A percentile compares a stretch with the other conserved stretches of the same genome.
These are phyloP conservation scores for Camelina hispida DNA, from an alignment of 345 rosid species.

Conservation along the genomic window DNA sequence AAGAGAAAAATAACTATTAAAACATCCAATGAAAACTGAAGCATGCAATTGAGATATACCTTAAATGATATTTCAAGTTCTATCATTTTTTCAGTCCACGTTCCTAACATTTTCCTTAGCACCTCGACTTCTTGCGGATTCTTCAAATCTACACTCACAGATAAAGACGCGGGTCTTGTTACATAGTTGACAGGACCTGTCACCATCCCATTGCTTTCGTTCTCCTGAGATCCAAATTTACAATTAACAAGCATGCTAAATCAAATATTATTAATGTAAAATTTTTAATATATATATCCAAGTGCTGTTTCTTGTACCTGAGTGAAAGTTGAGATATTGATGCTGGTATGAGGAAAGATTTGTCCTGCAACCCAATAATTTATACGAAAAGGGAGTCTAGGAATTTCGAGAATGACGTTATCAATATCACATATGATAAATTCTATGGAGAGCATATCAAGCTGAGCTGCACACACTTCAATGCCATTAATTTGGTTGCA, in stretches of 20 bases:
- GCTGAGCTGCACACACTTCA: slow-evolving; percentile 11
- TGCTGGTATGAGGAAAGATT: neutral
- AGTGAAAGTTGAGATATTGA: neutral
- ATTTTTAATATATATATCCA: neutral
- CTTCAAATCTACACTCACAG: slow-evolving; percentile 21
- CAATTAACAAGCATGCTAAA: slow-evolving; percentile 4
- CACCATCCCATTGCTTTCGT: neutral
- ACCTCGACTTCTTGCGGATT: slow-evolving; percentile 21
- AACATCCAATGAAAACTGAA: neutral
- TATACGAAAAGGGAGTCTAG: slow-evolving; percentile 16
- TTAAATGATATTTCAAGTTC: slow-evolving; percentile 10
- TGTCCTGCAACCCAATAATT: slow-evolving; percentile 9
- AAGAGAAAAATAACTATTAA: neutral
- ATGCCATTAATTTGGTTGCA: slow-evolving; percentile 15
- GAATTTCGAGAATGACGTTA: neutral
- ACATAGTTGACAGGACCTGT: neutral
- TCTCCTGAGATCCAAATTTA: slow-evolving; percentile 16
- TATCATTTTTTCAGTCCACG: slow-evolving; percentile 10
- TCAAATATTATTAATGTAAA: neutral
- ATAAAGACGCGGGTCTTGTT: neutral
- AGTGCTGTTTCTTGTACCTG: slow-evolving; percentile 3
- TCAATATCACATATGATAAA: neutral
- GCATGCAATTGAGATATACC: slow-evolving; percentile 16
- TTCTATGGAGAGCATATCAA: slow-evolving; percentile 4
- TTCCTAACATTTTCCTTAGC: neutral